Evolutionary conservation across 108 stramenopile genomes (phyloP), one percentile per base, ranked within the genome.

Genomic region (Parmales sp.): DNA sequence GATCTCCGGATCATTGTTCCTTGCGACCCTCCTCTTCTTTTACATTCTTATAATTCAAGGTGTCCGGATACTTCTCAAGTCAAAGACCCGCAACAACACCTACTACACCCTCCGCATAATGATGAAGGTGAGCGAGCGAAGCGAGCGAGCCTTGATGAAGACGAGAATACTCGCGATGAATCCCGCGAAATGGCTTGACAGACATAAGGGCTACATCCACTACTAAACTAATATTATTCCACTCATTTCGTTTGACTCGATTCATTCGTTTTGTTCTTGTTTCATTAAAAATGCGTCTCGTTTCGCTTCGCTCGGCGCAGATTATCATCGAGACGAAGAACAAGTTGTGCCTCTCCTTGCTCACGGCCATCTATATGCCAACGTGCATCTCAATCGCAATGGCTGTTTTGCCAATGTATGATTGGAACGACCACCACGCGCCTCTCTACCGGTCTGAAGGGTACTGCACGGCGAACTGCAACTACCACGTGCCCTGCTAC

Each of bases 351-450:
- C 54, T 60, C 28, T 60, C 36, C 54, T 16, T 60, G 29, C 54
- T 60, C 26, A 28, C 54, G 54, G 54, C 54, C n/a, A 28, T 60
- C n/a, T 60, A 60, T 34, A 28, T 60, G 2, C 54, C 54, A 3
- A 60, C 54, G 26, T 13, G 29, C 11, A 11, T 26, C n/a, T 19
- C 29, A 1, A 60, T 60, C 20, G 13, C 36, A 28, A 60, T 34
- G 54, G 26, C 54, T 4, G 31, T 60, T 16, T 34, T 60, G 13
- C 54, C 54, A 28, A 60, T 60, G 31, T 60, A 60, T 34, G 54
- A 60, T 34, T 60, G 54, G 54, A 60, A 60, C 26, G 54, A 60
- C 54, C 29, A 28, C 54, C 54, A 60, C 54, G 54, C 54, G 4
- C 54, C 54, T 16, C 26, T 34, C 20, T 34, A 28, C 2, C 13